A percentile compares a stretch with the other conserved stretches of the same genome.
Conservation (phyloP, 768 basidiomycete genomes). For the Tulasnella sp. region DNA sequence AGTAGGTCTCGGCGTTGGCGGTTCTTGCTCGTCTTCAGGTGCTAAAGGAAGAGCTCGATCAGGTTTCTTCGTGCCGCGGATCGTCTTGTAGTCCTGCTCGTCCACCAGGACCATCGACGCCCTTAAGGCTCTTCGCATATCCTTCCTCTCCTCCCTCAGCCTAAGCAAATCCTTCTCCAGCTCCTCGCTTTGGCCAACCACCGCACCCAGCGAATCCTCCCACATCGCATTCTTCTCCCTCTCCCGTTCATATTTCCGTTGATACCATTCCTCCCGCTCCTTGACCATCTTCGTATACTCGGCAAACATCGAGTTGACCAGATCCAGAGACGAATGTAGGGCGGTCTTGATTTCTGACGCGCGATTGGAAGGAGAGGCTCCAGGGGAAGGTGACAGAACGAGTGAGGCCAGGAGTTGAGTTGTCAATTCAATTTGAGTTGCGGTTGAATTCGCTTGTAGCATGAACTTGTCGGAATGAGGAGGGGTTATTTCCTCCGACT, state of each 20-base stretch:
- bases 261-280: slow-evolving; percentile 79
- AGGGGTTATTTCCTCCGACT: slow-evolving; percentile 28
- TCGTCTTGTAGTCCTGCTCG: neutral
- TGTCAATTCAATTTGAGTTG: slow-evolving; percentile 74
- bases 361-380: slow-evolving; percentile 27
- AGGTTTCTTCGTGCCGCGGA: slow-evolving; percentile 1
- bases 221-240: slow-evolving; percentile 59
- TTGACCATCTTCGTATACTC: slow-evolving; percentile 63
- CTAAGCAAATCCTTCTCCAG: slow-evolving; percentile 71
- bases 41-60: slow-evolving; percentile 17
- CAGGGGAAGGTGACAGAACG: slow-evolving; percentile 28
- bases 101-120: slow-evolving; percentile 2
- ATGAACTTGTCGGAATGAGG: slow-evolving; percentile 56
- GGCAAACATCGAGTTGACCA: slow-evolving; percentile 50
- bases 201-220: slow-evolving; percentile 84
- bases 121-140: slow-evolving; percentile 8
- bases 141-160: slow-evolving; percentile 19
- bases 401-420: slow-evolving; percentile 52
- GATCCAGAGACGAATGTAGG: slow-evolving; percentile 51
- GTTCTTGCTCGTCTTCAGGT: neutral
- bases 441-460: slow-evolving; percentile 58
- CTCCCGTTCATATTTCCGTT: slow-evolving; percentile 55
- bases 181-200: slow-evolving; percentile 76
- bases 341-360: slow-evolving; percentile 40
- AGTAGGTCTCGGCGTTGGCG: neutral